These are phyloP conservation scores for Penicillium sclerotiorum DNA, from an alignment of 2,329 filamentous ascomycete genomes.

Conservation along the genomic window DNA sequence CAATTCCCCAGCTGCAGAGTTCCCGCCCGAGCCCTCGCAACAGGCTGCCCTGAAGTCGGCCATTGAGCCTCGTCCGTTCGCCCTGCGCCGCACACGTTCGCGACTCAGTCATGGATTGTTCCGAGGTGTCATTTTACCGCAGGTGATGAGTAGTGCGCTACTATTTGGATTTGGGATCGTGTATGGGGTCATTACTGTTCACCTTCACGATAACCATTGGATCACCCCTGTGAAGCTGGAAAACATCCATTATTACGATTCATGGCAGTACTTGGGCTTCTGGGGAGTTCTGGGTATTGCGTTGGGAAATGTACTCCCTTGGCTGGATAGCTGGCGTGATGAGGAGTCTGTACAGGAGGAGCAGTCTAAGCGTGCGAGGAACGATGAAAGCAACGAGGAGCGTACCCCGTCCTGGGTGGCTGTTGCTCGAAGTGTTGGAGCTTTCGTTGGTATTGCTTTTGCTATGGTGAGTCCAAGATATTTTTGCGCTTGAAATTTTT, in stretches of 20 bases:
- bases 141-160: conserved; percentile 61
- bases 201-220: conserved; percentile 70
- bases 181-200: conserved; percentile 80
- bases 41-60: conserved; percentile 41
- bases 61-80: conserved; percentile 28
- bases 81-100: conserved; percentile 37
- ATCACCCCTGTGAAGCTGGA: conserved; percentile 65
- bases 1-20: conserved; percentile 62
- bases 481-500: conserved; percentile 1
- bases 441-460: conserved; percentile 73
- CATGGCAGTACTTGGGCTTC: conserved; percentile 70
- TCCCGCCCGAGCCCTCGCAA: conserved; percentile 32
- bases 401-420: conserved; percentile 65
- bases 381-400: conserved; percentile 33
- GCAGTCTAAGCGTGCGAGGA: conserved; percentile 28
- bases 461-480: conserved; percentile 69
- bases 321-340: conserved; percentile 78
- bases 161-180: conserved; percentile 78
- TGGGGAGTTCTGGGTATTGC: conserved; percentile 82
- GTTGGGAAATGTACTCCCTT: conserved; percentile 79
- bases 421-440: conserved; percentile 68
- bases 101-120: conserved; percentile 42
- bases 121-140: conserved; percentile 53
- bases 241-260: conserved; percentile 54
- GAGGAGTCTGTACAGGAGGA: conserved; percentile 43